phyloP scores from a whole-genome alignment of 805 yeast species.

The Candida patagonica region DNA sequence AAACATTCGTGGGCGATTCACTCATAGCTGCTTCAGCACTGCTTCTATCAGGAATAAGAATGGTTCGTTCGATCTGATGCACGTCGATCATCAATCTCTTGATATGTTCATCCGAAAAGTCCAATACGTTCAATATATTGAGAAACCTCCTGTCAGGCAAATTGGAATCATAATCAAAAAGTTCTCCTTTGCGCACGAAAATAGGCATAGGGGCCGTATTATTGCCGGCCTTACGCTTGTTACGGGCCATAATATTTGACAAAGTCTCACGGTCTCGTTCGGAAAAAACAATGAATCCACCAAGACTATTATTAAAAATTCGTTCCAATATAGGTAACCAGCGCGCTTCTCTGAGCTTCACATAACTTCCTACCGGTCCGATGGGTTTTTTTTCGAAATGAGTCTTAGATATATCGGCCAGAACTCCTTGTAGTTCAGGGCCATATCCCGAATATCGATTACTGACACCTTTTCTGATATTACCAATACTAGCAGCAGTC shows the following conservation, averaged over 20 bases:
- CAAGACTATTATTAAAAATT: slow-evolving; percentile 39
- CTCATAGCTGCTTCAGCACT: slow-evolving; percentile 42
- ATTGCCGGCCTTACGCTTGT: slow-evolving; percentile 11
- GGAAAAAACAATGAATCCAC: slow-evolving; percentile 59
- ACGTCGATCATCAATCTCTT: slow-evolving; percentile 57
- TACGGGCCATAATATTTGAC: slow-evolving; percentile 11
- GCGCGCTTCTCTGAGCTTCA: slow-evolving; percentile 45
- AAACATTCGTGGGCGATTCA: slow-evolving; percentile 33
- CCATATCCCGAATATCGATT: background rate
- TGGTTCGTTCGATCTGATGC: slow-evolving; percentile 42
- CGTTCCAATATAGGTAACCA: slow-evolving; percentile 61
- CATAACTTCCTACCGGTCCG: slow-evolving; percentile 70
- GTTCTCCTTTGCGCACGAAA: slow-evolving; percentile 45
- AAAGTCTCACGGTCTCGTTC: slow-evolving; percentile 44
- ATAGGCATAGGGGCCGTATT: slow-evolving; percentile 28
- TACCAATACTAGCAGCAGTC: background rate
- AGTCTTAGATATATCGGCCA: background rate
- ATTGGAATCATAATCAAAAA: slow-evolving; percentile 42
- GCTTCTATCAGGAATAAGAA: slow-evolving; percentile 42
- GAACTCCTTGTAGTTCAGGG: background rate
- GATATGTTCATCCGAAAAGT: slow-evolving; percentile 44
- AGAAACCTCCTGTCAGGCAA: slow-evolving; percentile 33
- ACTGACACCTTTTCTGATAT: background rate
- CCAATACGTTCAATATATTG: slow-evolving; percentile 53
- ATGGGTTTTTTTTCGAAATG: slow-evolving; percentile 36